phyloP scores from a whole-genome alignment of 768 basidiomycete genomes.

The Trametes villosa region DNA sequence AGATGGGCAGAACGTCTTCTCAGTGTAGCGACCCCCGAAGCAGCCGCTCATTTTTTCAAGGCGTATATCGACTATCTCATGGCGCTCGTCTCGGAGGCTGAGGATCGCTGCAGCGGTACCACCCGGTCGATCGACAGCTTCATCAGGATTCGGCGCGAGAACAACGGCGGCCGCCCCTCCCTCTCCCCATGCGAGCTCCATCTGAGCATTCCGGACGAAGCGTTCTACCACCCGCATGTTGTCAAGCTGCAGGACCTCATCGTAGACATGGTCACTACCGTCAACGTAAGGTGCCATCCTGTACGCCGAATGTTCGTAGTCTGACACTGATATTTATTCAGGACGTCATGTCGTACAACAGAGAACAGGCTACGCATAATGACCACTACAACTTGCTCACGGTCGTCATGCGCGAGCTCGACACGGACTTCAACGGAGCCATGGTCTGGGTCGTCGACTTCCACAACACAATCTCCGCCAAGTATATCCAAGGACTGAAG shows the following conservation, averaged over 20 bases:
- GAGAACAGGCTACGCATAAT: slow-evolving; percentile 34
- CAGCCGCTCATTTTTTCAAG: slow-evolving; percentile 27
- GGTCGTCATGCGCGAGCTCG: slow-evolving; percentile 30
- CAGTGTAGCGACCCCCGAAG: slow-evolving; percentile 12
- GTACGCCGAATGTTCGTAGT: too few relatives aligned
- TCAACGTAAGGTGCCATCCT: slow-evolving; percentile 51
- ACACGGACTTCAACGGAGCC: slow-evolving; percentile 23
- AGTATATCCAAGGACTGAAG: slow-evolving; percentile 30
- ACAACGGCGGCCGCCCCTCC: slow-evolving; percentile 29
- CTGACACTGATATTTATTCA: slow-evolving; percentile 8
- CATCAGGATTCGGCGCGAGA: slow-evolving; percentile 31
- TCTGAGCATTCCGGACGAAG: slow-evolving; percentile 61
- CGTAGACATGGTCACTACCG: slow-evolving; percentile 65
- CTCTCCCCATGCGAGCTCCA: slow-evolving; percentile 40
- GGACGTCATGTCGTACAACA: slow-evolving; percentile 37
- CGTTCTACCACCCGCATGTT: slow-evolving; percentile 58
- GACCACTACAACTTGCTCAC: slow-evolving; percentile 35
- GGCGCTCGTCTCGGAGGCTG: slow-evolving; percentile 31
- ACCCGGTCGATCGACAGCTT: slow-evolving; percentile 29
- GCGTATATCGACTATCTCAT: slow-evolving; percentile 28
- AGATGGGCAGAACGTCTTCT: slow-evolving; percentile 20
- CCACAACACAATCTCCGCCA: slow-evolving; percentile 18
- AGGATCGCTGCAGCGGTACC: slow-evolving; percentile 23
- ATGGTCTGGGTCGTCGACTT: slow-evolving; percentile 25
- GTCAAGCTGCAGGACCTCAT: slow-evolving; percentile 54